These are phyloP conservation scores for Pseudopediastrum boryanum DNA, from an alignment of 139 green algal genomes.

Conservation along the genomic window DNA sequence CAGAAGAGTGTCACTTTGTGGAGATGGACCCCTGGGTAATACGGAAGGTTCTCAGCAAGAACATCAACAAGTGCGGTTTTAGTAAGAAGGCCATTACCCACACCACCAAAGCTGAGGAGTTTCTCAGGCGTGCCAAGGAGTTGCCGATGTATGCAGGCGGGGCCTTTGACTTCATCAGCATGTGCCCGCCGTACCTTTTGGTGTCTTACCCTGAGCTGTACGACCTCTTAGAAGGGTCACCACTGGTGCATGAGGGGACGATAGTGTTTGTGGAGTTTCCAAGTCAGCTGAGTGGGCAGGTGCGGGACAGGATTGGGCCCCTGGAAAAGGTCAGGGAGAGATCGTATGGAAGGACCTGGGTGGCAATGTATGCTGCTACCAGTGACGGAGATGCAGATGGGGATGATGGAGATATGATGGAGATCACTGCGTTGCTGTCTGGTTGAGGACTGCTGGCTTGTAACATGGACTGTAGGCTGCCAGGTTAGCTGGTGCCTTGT, in stretches of 20 bases:
- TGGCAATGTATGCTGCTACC: conserved; percentile 77
- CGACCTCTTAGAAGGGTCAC: conserved; percentile 69
- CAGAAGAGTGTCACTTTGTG: conserved; percentile 82
- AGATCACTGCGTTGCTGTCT: too few species aligned
- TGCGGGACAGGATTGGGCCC: conserved; percentile 57
- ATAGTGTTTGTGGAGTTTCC: conserved; percentile 91
- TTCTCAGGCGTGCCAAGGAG: conserved; percentile 54
- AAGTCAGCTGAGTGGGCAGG: conserved; percentile 58
- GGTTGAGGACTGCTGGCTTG: too few species aligned
- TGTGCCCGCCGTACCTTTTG: conserved; percentile 91
- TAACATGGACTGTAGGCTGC: too few species aligned
- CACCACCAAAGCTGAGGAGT: conserved; percentile 78
- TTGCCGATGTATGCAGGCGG: conserved; percentile 57
- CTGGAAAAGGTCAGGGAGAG: conserved; percentile 76
- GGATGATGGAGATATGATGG: too few species aligned
- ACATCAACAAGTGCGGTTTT: conserved; percentile 55
- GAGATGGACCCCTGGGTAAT: conserved; percentile 83
- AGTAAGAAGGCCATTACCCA: conserved; percentile 53
- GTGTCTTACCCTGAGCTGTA: conserved; percentile 90
- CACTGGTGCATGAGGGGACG: conserved; percentile 69
- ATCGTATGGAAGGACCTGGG: conserved; percentile 83
- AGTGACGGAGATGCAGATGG: background rate
- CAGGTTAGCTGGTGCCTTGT: too few species aligned
- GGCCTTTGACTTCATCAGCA: conserved; percentile 92
- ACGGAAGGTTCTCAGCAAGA: conserved; percentile 46